Evolutionary conservation across 805 yeast species (phyloP), one percentile per base, ranked within the genome.

Genomic region (Priceomyces melissophilus): DNA sequence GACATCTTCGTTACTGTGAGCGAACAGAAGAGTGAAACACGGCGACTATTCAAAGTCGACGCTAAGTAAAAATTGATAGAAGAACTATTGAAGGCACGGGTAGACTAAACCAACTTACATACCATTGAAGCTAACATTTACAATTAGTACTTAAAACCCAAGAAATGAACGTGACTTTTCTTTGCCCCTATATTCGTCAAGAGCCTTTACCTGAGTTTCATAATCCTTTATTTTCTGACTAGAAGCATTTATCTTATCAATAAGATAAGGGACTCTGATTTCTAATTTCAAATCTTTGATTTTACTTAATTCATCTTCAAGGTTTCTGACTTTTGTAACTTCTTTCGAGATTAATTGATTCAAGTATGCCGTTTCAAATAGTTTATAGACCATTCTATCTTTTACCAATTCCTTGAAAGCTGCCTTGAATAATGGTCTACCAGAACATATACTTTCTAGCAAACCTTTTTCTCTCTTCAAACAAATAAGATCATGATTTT

Each of bases 351-450:
- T 75, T 37, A 82, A 64, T 32, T 70, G 71, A 35, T 70, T 63
- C 39, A 83, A 62, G 46, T 82, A 80, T 16, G 78, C 73, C 2
- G 82, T 70, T 57, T 88, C 95, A 58, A 87, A 72, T 10, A 79
- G 69, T 16, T 78, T 78, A 41, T 70, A 75, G 5, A 85, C 62
- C 12, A 72, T 69, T 11, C 66, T 53, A 55, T 89, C 90, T 2
- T 69, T 49, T 2, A 81, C 73, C 55, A 93, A 69, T 44, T 76
- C 75, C 42, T 69, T 53, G 64, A 91, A 93, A 0, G 98, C 96
- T 0, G 90, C 86, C 42, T 75, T 73, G 60, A 71, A 89, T 15
- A 93, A 65, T 2, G 99, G 98, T 52, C 89, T 82, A 0, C 96
- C 95, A 1, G 96, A 87, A 14, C 65, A 61, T 13, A 93, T 76